A percentile compares a stretch with the other conserved stretches of the same genome.
Conservation (phyloP, 768 basidiomycete genomes). For the Boletus sp. region DNA sequence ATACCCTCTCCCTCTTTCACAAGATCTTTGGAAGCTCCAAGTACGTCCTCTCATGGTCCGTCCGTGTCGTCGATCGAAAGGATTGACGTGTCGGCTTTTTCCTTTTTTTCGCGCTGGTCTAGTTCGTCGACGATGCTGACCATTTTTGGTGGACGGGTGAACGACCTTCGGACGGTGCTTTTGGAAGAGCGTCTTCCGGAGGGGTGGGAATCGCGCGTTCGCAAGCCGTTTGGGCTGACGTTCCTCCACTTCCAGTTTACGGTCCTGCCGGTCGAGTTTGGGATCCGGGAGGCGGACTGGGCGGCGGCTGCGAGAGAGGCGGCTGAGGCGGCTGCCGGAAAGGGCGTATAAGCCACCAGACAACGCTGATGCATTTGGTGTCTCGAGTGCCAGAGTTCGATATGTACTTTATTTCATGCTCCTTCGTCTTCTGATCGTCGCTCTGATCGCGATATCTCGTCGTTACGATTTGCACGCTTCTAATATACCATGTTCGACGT, state of each 20-base stretch:
- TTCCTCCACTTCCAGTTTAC: constrained; percentile 51
- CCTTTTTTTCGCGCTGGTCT: neutral
- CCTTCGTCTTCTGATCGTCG: neutral
- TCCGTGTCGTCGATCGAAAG: no score
- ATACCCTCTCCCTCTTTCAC: constrained; percentile 49
- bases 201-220: constrained; percentile 66
- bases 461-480: neutral
- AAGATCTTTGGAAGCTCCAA: constrained; percentile 68
- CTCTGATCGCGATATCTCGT: neutral
- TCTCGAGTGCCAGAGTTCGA: neutral
- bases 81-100: neutral
- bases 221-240: constrained; percentile 58
- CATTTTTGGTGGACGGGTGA: constrained; percentile 64
- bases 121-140: constrained; percentile 68
- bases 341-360: neutral
- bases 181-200: constrained; percentile 68
- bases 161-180: constrained; percentile 54
- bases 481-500: neutral
- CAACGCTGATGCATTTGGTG: no score
- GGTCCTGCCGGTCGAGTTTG: constrained; percentile 24
- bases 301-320: neutral
- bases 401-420: neutral
- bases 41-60: constrained; percentile 49
- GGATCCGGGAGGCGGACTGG: constrained; percentile 25
- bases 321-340: neutral